Conservation (phyloP, 805 yeast species). For the Cyberlindnera petersonii region DNA sequence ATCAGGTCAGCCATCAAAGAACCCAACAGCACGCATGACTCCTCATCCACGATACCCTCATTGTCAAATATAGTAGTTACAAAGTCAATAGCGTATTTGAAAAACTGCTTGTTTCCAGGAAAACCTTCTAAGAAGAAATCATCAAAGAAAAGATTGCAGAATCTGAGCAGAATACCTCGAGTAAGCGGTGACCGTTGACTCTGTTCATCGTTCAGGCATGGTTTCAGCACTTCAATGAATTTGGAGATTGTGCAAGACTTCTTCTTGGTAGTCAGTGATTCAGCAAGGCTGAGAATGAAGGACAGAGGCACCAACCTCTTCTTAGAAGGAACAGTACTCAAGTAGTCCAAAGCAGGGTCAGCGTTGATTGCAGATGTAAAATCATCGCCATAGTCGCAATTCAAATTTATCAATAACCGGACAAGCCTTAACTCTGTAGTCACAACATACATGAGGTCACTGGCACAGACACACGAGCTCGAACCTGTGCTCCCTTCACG, state of each 20-base stretch:
- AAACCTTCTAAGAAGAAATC: conserved; percentile 26
- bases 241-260: conserved; percentile 3
- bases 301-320: conserved; percentile 15
- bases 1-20: not conserved
- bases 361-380: conserved; percentile 6
- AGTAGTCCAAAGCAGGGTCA: conserved; percentile 15
- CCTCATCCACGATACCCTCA: conserved; percentile 5
- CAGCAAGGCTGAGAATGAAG: conserved; percentile 10
- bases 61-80: conserved; percentile 2
- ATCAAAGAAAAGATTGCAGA: conserved; percentile 28
- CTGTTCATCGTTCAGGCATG: conserved; percentile 5
- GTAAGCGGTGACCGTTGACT: conserved; percentile 6
- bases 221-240: conserved; percentile 2
- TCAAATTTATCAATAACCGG: conserved; percentile 7
- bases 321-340: conserved; percentile 9
- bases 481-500: not conserved
- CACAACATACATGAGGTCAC: conserved; percentile 10
- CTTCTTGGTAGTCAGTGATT: conserved; percentile 1
- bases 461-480: not conserved
- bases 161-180: conserved; percentile 27
- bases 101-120: not conserved
- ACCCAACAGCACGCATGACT: conserved; percentile 1
- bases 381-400: conserved; percentile 8
- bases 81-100: not conserved
- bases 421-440: conserved; percentile 15